Conservation (phyloP, 2,329 filamentous ascomycete genomes). For the Xylariaceae sp. region DNA sequence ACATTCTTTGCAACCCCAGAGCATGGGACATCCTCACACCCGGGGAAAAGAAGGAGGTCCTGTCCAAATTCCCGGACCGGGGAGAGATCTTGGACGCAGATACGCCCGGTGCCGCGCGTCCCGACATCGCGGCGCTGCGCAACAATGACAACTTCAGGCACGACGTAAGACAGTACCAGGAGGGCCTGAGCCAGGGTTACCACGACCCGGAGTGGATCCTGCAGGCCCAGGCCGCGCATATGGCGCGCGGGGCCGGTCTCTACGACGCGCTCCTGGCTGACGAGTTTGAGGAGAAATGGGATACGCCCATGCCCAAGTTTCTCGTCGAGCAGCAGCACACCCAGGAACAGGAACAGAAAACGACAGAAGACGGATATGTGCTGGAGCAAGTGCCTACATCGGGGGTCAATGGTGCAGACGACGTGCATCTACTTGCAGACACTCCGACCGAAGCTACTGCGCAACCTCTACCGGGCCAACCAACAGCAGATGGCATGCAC, state of each 20-base stretch:
- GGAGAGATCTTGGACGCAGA: conserved; percentile 34
- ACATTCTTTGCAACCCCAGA: conserved; percentile 32
- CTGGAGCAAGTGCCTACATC: no score
- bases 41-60: conserved; percentile 31
- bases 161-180: conserved; percentile 41
- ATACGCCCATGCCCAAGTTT: conserved; percentile 34
- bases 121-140: conserved; percentile 38
- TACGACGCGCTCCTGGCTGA: conserved; percentile 44
- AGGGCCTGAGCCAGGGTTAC: conserved; percentile 41
- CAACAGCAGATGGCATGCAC: no score
- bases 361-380: no score
- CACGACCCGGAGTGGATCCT: conserved; percentile 50
- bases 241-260: conserved; percentile 41
- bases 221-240: conserved; percentile 47
- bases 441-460: no score
- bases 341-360: no score
- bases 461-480: no score
- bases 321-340: no score
- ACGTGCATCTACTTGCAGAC: no score
- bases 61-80: conserved; percentile 34
- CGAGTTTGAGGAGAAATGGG: conserved; percentile 46
- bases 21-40: conserved; percentile 35
- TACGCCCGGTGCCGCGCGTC: conserved; percentile 34
- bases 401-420: no score
- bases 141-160: conserved; percentile 45